Conservation (phyloP, 495 filamentous ascomycete genomes). For the Chaetomium cochliodes region DNA sequence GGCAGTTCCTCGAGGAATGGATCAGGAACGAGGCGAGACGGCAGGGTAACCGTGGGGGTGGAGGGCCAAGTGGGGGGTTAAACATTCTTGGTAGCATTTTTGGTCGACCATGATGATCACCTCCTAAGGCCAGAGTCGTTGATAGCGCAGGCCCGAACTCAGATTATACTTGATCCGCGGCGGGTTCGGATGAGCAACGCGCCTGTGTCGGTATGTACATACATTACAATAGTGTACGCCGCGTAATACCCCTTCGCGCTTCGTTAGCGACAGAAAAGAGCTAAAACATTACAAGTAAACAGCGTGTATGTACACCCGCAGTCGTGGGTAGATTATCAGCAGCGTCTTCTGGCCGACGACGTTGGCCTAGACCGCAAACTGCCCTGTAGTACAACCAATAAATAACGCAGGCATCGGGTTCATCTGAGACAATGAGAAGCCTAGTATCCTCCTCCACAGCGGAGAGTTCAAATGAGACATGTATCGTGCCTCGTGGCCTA, state of each 20-base stretch:
- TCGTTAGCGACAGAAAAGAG: neutral
- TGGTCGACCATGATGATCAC: constrained; percentile 28
- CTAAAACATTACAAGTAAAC: neutral
- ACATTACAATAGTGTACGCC: neutral
- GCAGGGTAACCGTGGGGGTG: constrained; percentile 47
- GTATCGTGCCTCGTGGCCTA: neutral
- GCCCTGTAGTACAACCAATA: neutral
- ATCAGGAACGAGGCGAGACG: constrained; percentile 57
- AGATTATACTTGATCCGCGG: neutral
- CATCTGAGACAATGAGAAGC: constrained; percentile 2
- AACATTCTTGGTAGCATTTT: constrained; percentile 38
- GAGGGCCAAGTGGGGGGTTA: constrained; percentile 35
- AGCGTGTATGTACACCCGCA: neutral
- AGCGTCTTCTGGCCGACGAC: neutral
- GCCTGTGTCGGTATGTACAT: neutral
- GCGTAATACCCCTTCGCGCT: neutral
- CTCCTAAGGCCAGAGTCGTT: neutral
- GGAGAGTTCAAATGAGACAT: neutral
- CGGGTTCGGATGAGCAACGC: neutral
- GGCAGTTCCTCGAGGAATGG: constrained; percentile 57
- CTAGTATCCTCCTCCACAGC: neutral
- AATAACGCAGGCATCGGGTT: neutral
- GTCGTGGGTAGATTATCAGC: neutral
- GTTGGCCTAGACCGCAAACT: neutral
- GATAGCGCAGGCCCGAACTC: neutral